Evolutionary conservation across 1,284 basidiomycete genomes (phyloP).

Genomic region (Somion occarium): DNA sequence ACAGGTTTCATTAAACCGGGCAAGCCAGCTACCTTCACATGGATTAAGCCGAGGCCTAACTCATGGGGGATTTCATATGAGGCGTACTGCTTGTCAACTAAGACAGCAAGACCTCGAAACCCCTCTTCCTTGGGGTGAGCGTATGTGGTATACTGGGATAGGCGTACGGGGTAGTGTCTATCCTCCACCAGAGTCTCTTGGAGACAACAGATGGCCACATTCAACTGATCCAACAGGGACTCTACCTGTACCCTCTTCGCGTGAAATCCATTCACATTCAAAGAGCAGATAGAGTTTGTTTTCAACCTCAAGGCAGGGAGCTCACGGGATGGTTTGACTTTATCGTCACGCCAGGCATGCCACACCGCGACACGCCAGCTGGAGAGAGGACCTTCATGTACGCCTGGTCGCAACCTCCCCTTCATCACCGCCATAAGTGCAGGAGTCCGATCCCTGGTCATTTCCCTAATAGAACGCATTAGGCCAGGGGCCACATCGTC

Average conservation of each 20-base stretch:
- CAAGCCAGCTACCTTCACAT: background rate
- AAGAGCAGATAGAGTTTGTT: background rate
- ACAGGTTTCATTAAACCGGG: background rate
- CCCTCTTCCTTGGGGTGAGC: background rate
- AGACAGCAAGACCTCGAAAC: background rate
- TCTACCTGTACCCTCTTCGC: background rate
- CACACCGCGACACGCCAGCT: background rate
- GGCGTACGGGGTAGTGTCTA: background rate
- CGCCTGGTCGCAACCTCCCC: background rate
- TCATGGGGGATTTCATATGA: background rate
- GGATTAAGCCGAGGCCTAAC: background rate
- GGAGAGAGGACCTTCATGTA: background rate
- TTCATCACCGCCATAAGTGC: background rate
- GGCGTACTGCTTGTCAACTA: background rate
- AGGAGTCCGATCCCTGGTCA: background rate
- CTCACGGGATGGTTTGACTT: background rate
- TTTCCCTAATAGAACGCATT: background rate
- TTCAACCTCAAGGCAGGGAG: background rate
- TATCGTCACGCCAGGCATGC: background rate
- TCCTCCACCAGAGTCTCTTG: background rate
- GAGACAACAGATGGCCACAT: background rate
- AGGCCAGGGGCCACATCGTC: background rate
- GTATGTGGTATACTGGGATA: background rate
- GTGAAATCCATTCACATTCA: background rate
- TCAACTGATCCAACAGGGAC: background rate